Percentiles rank a stretch among this genome's conserved stretches.
Conservation (phyloP, 306 rosid species). For the Fagus sylvatica region DNA sequence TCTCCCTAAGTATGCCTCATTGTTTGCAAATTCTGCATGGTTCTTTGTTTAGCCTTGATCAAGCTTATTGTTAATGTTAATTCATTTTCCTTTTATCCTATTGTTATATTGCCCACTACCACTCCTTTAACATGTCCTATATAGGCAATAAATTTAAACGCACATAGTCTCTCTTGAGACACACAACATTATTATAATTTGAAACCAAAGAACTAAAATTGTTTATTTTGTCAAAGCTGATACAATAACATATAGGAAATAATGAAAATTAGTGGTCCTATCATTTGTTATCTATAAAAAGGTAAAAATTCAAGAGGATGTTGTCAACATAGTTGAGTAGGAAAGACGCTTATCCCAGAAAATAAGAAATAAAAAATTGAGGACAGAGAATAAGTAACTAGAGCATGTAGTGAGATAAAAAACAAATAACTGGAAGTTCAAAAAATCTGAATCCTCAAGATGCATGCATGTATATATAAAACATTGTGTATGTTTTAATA, state of each 20-base stretch:
- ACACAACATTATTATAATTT: too few relatives aligned
- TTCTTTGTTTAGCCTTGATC: conserved; percentile 14
- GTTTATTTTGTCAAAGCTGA: too few relatives aligned
- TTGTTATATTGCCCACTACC: too few relatives aligned
- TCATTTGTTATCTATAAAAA: neutral
- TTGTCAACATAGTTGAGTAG: neutral
- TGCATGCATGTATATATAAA: neutral
- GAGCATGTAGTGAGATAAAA: neutral
- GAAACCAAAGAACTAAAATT: too few relatives aligned
- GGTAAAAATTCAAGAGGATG: neutral
- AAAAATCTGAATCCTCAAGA: neutral
- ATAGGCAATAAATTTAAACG: too few relatives aligned
- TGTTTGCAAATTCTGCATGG: too few relatives aligned
- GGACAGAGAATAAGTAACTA: neutral
- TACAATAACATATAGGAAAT: neutral
- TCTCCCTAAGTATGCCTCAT: too few relatives aligned
- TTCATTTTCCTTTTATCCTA: neutral
- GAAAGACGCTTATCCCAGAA: neutral
- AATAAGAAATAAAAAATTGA: neutral
- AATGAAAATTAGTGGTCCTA: neutral
- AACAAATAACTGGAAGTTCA: neutral
- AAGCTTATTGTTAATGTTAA: conserved; percentile 16
- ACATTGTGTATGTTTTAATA: neutral
- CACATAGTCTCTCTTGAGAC: too few relatives aligned
- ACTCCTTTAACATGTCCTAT: too few relatives aligned